Conservation (phyloP, 2,329 filamentous ascomycete species). For the Cladophialophora yegresii region DNA sequence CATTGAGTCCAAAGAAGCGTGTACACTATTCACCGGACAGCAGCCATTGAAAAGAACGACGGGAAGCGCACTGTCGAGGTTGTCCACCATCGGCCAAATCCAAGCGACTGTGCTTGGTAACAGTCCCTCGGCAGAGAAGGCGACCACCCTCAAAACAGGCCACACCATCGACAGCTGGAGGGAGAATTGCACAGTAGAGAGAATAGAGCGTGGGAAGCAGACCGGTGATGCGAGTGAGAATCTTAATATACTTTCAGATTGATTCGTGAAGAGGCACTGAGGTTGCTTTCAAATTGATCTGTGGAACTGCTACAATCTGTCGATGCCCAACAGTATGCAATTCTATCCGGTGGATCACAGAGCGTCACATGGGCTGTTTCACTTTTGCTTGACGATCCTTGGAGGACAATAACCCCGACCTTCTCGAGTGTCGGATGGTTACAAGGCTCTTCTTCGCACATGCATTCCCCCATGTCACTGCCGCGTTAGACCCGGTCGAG, state of each 20-base stretch:
- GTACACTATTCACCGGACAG: background rate
- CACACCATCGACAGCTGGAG: too few species aligned
- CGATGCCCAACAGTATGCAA: background rate
- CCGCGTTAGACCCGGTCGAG: background rate
- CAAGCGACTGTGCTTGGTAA: background rate
- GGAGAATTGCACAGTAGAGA: background rate
- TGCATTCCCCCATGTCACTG: background rate
- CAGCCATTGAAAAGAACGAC: background rate
- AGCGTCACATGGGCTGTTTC: background rate
- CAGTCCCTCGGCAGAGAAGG: background rate
- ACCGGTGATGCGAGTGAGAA: background rate
- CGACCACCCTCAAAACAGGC: background rate
- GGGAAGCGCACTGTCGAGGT: background rate
- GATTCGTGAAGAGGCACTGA: background rate
- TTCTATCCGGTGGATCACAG: background rate
- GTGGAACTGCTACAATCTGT: background rate
- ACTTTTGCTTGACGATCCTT: background rate
- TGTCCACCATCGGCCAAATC: background rate
- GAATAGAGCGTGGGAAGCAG: background rate
- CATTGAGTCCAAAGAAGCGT: background rate
- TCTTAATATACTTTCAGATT: background rate
- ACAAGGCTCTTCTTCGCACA: background rate
- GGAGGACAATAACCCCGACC: background rate
- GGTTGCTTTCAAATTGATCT: background rate
- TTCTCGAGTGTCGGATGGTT: background rate